phyloP scores from a whole-genome alignment of 495 filamentous ascomycete genomes.

The Staphylotrichum tortipilum region DNA sequence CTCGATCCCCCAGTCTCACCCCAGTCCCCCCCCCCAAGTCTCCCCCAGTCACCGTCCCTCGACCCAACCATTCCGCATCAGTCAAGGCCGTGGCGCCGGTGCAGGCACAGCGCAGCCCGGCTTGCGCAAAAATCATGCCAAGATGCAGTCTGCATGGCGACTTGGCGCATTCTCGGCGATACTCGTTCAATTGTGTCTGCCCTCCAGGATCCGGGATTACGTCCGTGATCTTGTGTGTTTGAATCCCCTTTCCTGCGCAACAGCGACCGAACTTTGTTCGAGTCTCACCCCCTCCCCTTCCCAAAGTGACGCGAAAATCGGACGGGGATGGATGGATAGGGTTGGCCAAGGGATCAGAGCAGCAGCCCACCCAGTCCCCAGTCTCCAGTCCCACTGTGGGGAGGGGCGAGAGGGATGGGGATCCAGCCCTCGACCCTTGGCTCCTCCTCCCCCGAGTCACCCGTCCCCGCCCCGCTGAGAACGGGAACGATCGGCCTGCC shows the following conservation, averaged over 20 bases:
- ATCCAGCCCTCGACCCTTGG: no score
- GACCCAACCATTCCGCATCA: slow-evolving; percentile 16
- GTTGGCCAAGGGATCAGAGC: no score
- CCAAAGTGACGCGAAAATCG: neutral
- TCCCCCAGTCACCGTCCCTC: neutral
- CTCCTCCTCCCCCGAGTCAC: no score
- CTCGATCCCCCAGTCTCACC: neutral
- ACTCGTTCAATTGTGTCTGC: neutral
- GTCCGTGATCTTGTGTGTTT: no score
- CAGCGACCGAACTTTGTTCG: no score
- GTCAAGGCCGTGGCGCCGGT: slow-evolving; percentile 11
- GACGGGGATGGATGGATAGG: neutral
- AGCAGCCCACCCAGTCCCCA: no score
- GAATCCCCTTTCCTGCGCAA: no score
- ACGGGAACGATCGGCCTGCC: neutral
- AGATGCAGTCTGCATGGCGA: neutral
- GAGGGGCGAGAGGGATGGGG: no score
- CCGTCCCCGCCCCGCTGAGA: neutral
- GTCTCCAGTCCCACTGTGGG: slow-evolving; percentile 5
- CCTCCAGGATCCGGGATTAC: neutral
- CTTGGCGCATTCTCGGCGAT: slow-evolving; percentile 1
- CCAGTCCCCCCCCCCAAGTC: neutral
- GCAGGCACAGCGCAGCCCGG: neutral
- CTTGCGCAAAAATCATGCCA: neutral
- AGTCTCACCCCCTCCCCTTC: no score